A percentile compares a stretch with the other conserved stretches of the same genome.
Conservation (phyloP, 768 basidiomycete genomes). For the Auriscalpium microsporum region DNA sequence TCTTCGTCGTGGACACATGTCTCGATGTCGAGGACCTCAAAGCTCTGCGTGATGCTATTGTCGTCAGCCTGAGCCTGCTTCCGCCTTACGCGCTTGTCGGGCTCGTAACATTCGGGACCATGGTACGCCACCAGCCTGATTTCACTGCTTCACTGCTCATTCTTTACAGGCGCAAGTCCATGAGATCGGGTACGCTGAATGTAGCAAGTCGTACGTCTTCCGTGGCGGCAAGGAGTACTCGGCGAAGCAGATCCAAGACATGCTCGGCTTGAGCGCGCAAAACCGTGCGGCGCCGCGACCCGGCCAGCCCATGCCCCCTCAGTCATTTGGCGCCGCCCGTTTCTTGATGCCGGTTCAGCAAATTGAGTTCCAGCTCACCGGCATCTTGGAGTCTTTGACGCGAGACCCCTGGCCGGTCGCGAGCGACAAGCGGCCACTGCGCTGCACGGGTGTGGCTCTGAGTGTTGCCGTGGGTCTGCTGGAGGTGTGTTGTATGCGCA, state of each 20-base stretch:
- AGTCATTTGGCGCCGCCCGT: conserved; percentile 76
- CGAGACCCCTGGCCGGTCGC: conserved; percentile 98
- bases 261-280: conserved; percentile 82
- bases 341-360: conserved; percentile 90
- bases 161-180: conserved; percentile 86
- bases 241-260: conserved; percentile 95
- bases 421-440: conserved; percentile 83
- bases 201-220: conserved; percentile 98
- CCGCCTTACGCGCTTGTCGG: conserved; percentile 95
- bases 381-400: conserved; percentile 77
- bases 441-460: conserved; percentile 93
- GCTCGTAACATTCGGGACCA: conserved; percentile 93
- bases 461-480: conserved; percentile 89
- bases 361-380: conserved; percentile 93
- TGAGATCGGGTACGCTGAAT: conserved; percentile 93
- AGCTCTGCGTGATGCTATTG: conserved; percentile 88
- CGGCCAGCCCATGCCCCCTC: conserved; percentile 72
- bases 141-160: not conserved
- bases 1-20: conserved; percentile 96
- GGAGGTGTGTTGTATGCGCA: conserved; percentile 43
- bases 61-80: conserved; percentile 86
- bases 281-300: conserved; percentile 81
- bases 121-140: conserved; percentile 45
- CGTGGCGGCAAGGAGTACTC: conserved; percentile 95
- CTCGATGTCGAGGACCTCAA: conserved; percentile 93